These are phyloP conservation scores for Chalciporus pseudorubinellus DNA, from an alignment of 768 basidiomycete genomes.

Conservation along the genomic window DNA sequence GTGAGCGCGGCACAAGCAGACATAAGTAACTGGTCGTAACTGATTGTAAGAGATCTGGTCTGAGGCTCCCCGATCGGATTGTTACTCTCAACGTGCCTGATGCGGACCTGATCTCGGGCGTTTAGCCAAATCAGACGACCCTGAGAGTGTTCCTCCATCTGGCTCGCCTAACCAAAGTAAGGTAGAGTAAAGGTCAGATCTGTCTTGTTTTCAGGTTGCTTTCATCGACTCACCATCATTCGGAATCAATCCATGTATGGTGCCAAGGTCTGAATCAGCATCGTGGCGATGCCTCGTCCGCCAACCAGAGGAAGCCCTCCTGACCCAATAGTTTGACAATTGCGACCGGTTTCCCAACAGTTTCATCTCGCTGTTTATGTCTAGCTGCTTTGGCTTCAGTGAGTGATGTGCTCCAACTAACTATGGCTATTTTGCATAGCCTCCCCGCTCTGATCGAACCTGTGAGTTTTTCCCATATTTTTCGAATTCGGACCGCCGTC, in stretches of 20 bases:
- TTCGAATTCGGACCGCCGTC: slow-evolving; percentile 11
- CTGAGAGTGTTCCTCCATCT: slow-evolving; percentile 22
- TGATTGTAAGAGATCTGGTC: slow-evolving; percentile 28
- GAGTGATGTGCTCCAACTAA: slow-evolving; percentile 13
- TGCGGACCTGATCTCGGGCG: slow-evolving; percentile 29
- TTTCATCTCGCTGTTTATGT: neutral
- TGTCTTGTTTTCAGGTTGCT: slow-evolving; percentile 8
- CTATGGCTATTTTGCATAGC: slow-evolving; percentile 28
- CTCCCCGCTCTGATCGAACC: slow-evolving; percentile 32
- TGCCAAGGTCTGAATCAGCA: slow-evolving; percentile 2
- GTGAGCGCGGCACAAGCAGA: slow-evolving; percentile 29
- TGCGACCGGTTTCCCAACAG: slow-evolving; percentile 18
- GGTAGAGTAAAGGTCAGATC: slow-evolving; percentile 21
- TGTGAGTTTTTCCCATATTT: slow-evolving; percentile 17
- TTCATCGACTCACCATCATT: slow-evolving; percentile 20
- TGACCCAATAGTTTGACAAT: slow-evolving; percentile 17
- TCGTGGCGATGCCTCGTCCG: slow-evolving; percentile 27
- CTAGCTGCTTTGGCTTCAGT: slow-evolving; percentile 1
- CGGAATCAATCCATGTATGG: slow-evolving; percentile 19
- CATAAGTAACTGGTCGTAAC: slow-evolving; percentile 28
- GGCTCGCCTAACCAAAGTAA: slow-evolving; percentile 32
- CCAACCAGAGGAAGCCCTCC: slow-evolving; percentile 10
- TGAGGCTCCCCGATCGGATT: slow-evolving; percentile 27
- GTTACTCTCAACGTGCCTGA: slow-evolving; percentile 29
- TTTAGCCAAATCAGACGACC: slow-evolving; percentile 21